These are phyloP conservation scores for Pseudopithomyces maydicus DNA, from an alignment of 2,329 filamentous ascomycete species.

Conservation along the genomic window DNA sequence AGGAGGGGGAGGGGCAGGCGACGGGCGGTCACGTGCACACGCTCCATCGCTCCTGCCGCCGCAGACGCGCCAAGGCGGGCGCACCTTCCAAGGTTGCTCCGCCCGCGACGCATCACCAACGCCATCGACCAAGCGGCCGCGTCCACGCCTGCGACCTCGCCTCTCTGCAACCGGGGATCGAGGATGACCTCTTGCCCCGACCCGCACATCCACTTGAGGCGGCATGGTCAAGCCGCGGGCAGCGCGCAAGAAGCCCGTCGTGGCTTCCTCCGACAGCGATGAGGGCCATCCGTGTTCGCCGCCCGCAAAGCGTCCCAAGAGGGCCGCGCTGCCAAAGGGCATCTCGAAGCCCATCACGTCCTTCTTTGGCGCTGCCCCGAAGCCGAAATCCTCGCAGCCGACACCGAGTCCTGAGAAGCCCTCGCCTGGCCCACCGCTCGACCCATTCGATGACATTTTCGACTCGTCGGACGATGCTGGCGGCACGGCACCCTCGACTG, in stretches of 20 bases:
- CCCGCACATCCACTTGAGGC: slow-evolving; percentile 23
- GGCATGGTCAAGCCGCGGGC: slow-evolving; percentile 48
- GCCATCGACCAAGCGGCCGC: slow-evolving; percentile 11
- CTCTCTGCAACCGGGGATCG: slow-evolving; percentile 15
- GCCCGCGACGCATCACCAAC: slow-evolving; percentile 9
- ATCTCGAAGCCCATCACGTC: slow-evolving; percentile 53
- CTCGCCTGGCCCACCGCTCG: slow-evolving; percentile 23
- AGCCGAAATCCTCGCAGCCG: slow-evolving; percentile 45
- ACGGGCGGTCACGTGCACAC: slow-evolving; percentile 11
- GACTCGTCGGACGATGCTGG: slow-evolving; percentile 43
- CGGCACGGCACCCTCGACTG: slow-evolving; percentile 20
- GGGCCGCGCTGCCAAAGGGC: slow-evolving; percentile 39
- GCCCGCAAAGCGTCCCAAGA: slow-evolving; percentile 37
- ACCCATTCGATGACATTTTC: slow-evolving; percentile 40
- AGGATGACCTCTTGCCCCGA: slow-evolving; percentile 37
- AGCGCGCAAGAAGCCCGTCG: slow-evolving; percentile 42
- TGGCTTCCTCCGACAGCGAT: slow-evolving; percentile 44
- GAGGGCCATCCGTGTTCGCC: slow-evolving; percentile 30
- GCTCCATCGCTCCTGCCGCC: not conserved
- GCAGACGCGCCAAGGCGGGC: slow-evolving; percentile 15
- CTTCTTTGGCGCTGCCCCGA: slow-evolving; percentile 55
- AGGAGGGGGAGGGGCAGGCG: no score
- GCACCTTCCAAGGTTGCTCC: slow-evolving; percentile 18
- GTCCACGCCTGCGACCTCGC: slow-evolving; percentile 18
- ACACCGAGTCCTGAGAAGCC: slow-evolving; percentile 48